Percentiles rank a stretch among this genome's conserved stretches.
Conservation (phyloP, 2,329 filamentous ascomycete species). For the Aureobasidium sp. region DNA sequence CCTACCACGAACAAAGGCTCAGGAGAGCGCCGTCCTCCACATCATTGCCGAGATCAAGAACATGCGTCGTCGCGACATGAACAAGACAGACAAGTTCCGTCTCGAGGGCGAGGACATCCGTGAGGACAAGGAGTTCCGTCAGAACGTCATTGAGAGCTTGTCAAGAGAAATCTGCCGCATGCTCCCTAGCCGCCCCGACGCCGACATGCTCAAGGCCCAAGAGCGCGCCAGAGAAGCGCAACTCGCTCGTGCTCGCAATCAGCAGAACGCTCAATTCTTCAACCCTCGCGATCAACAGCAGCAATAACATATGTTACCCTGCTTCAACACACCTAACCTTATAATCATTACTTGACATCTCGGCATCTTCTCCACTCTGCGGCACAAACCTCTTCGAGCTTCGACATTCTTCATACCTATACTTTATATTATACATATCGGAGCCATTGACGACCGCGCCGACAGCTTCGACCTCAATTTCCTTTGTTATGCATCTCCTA, state of each 20-base stretch:
- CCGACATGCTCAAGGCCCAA: conserved; percentile 42
- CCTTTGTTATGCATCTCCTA: conserved; percentile 15
- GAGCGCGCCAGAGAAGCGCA: conserved; percentile 33
- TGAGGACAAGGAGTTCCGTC: conserved; percentile 68
- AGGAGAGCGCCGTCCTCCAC: conserved; percentile 85
- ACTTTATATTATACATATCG: conserved; percentile 3
- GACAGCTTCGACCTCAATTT: conserved; percentile 2
- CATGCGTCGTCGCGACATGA: conserved; percentile 74
- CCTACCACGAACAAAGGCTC: conserved; percentile 67
- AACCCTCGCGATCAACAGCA: conserved; percentile 31
- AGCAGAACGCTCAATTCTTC: conserved; percentile 17
- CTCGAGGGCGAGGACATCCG: conserved; percentile 72
- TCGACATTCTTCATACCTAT: conserved; percentile 1
- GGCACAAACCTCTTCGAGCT: conserved; percentile 1
- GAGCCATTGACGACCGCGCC: conserved; percentile 8
- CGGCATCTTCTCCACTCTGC: background rate
- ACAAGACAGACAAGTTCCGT: conserved; percentile 76
- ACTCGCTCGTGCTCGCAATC: conserved; percentile 18
- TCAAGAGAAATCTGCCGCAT: conserved; percentile 65
- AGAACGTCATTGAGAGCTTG: conserved; percentile 66
- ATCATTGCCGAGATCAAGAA: conserved; percentile 87
- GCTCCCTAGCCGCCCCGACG: conserved; percentile 48
- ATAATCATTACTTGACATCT: background rate
- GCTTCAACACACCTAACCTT: background rate
- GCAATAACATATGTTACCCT: conserved; percentile 21